Conservation (phyloP, 768 basidiomycete species). For the Mycena sanguinolenta region DNA sequence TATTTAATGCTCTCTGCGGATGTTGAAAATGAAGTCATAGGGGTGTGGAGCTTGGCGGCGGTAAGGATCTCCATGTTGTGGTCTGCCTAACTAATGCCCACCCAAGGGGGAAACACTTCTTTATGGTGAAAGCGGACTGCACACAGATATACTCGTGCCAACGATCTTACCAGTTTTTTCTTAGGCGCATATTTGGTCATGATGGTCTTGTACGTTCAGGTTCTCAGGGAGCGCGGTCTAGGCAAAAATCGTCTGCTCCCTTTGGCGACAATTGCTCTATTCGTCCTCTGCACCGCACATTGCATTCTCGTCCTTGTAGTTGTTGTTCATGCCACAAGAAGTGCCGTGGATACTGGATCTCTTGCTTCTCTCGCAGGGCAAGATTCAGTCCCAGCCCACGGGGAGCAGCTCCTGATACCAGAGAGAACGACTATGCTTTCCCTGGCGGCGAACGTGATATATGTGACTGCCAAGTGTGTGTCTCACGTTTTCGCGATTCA, state of each 20-base stretch:
- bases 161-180: not conserved
- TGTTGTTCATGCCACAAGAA: too few relatives aligned
- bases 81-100: not conserved
- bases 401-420: not conserved
- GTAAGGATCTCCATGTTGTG: not conserved
- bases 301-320: not conserved
- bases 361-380: too few relatives aligned
- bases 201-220: not conserved
- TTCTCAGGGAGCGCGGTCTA: not conserved
- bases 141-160: not conserved
- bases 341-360: too few relatives aligned
- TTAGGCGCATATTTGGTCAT: not conserved
- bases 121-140: not conserved
- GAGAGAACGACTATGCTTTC: not conserved
- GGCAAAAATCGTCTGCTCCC: not conserved
- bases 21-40: not conserved
- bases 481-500: not conserved
- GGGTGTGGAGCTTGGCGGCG: not conserved
- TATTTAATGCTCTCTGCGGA: not conserved
- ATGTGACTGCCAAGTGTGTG: not conserved
- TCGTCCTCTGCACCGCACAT: constrained; percentile 7
- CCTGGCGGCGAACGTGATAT: not conserved
- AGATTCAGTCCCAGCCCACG: not conserved
- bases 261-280: constrained; percentile 4
- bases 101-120: not conserved